Evolutionary conservation across 2,329 filamentous ascomycete genomes (phyloP), one percentile per base, ranked within the genome.

Genomic region (Trichoderma gracile): DNA sequence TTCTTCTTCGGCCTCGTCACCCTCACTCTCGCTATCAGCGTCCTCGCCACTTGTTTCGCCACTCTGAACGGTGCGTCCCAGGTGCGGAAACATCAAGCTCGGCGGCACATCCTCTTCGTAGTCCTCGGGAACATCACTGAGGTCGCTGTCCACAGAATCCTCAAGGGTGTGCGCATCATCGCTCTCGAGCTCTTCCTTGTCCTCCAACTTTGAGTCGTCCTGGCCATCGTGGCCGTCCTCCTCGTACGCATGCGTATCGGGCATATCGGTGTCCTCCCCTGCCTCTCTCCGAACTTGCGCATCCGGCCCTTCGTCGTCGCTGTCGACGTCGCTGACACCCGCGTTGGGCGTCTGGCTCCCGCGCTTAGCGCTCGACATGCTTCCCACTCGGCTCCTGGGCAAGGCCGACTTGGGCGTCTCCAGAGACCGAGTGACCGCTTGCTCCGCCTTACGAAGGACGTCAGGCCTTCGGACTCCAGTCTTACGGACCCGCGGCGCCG

Each of bases 141-240:
- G 78, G 67, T 90, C 88, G 71, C 87, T 90, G 73, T 90, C 86
- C 67, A 90, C 87, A 0, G 84, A 88, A 66, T 89, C 86, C 66
- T 88, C 84, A 8, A 87, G 76, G 65, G 85, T 91, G 6, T 83
- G 84, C 0, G 82, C 65, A 17, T 73, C 73, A 46, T 62, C 59
- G 45, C 73, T 72, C 23, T 74, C 67, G 43, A 63, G 62, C 17
- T 70, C 70, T 42, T 71, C 68, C 53, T 70, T 71, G 66, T 68
- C 73, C 58, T 66, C 75, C 73, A 65, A 27, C 30, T 59, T 74
- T 68, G 27, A 72, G 70, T 46, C 73, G 71, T 65, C 71, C 6
- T 68, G 68, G 59, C 67, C 74, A 42, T 69, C 76, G 70, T 64
- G 73, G 68, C 15, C 73, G 69, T 66, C 70, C 46, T 73, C 69